Conservation (phyloP, 495 filamentous ascomycete species). For the Coniosporium apollinis region DNA sequence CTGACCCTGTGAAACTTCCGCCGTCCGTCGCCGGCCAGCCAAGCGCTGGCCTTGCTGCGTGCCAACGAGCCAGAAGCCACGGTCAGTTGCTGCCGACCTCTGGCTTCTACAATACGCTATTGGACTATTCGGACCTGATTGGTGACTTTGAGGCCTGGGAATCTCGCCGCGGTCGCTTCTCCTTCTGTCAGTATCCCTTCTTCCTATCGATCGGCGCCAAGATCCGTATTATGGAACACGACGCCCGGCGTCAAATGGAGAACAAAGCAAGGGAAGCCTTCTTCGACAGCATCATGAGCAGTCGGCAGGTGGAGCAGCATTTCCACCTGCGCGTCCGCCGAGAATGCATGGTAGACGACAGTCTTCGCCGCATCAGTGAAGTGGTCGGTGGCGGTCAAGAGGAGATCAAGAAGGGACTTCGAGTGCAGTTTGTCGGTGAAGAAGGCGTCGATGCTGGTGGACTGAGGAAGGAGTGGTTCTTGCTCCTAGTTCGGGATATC, state of each 20-base stretch:
- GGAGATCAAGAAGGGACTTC: slow-evolving; percentile 83
- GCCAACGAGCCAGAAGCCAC: slow-evolving; percentile 31
- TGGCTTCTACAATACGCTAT: slow-evolving; percentile 71
- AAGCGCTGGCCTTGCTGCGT: slow-evolving; percentile 20
- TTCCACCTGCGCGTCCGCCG: slow-evolving; percentile 63
- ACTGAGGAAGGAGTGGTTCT: slow-evolving; percentile 89
- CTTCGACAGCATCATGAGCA: slow-evolving; percentile 68
- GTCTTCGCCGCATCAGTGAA: slow-evolving; percentile 71
- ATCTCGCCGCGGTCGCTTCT: slow-evolving; percentile 51
- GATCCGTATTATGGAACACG: slow-evolving; percentile 81
- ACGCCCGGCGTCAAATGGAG: slow-evolving; percentile 84
- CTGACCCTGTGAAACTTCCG: neutral
- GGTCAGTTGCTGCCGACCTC: slow-evolving; percentile 58
- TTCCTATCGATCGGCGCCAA: slow-evolving; percentile 88
- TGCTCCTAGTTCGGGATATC: slow-evolving; percentile 76
- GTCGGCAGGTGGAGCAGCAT: slow-evolving; percentile 61
- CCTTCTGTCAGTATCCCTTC: slow-evolving; percentile 91
- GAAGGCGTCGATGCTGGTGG: slow-evolving; percentile 89
- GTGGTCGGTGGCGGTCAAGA: slow-evolving; percentile 67
- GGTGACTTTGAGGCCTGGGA: slow-evolving; percentile 88
- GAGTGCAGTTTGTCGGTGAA: slow-evolving; percentile 75
- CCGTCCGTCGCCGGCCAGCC: slow-evolving; percentile 2
- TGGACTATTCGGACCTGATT: slow-evolving; percentile 75
- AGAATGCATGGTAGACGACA: slow-evolving; percentile 86
- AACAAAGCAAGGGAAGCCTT: slow-evolving; percentile 80